Percentiles rank a stretch among this genome's conserved stretches.
Conservation (phyloP, 2,329 filamentous ascomycete species). For the Samsoniella hepiali region DNA sequence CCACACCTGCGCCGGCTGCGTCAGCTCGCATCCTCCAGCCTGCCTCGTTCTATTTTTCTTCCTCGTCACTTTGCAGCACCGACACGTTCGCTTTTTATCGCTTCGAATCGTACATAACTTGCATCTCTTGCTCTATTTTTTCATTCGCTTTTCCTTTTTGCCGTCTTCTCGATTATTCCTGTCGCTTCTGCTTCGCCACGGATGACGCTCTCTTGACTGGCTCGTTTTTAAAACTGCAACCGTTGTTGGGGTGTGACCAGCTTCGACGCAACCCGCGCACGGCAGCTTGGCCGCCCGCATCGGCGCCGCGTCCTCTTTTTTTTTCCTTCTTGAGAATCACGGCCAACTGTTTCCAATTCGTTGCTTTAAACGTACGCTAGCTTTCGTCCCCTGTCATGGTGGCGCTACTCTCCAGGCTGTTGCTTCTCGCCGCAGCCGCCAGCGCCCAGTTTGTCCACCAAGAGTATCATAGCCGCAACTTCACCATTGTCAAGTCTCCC, state of each 20-base stretch:
- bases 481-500: slow-evolving; percentile 59
- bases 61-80: background rate
- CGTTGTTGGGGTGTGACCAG: background rate
- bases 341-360: background rate
- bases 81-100: background rate
- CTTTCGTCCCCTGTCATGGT: background rate
- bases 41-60: background rate
- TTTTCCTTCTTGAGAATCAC: background rate
- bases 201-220: background rate
- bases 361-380: background rate
- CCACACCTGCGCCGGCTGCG: background rate
- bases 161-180: background rate
- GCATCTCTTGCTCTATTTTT: background rate
- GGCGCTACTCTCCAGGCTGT: slow-evolving; percentile 6
- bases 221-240: background rate
- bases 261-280: background rate
- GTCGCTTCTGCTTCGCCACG: background rate
- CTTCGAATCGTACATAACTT: background rate
- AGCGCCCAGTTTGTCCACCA: slow-evolving; percentile 35
- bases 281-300: background rate
- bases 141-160: background rate
- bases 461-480: slow-evolving; percentile 34
- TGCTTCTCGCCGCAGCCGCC: slow-evolving; percentile 23
- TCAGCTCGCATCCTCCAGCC: background rate
- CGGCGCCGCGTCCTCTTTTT: background rate